phyloP scores from a whole-genome alignment of 225 moss, liverwort and hornwort species.

The Asterella californica region DNA sequence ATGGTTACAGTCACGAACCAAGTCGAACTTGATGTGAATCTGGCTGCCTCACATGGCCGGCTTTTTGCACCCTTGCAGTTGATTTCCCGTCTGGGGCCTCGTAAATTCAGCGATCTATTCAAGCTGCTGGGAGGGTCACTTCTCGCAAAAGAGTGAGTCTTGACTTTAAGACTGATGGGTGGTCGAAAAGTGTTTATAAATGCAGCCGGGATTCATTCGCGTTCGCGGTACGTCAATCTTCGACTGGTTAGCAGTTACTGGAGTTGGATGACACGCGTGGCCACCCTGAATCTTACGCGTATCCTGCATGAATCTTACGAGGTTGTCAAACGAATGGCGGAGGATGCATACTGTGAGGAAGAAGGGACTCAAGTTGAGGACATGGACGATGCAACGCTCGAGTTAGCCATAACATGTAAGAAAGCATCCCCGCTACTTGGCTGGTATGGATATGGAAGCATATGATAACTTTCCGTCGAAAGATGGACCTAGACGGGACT shows the following conservation, averaged over 20 bases:
- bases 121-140: constrained; percentile 83
- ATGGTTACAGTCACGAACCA: constrained; percentile 95
- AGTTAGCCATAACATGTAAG: constrained; percentile 91
- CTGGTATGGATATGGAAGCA: constrained; percentile 60
- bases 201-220: constrained; percentile 90
- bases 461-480: constrained; percentile 55
- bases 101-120: constrained; percentile 93
- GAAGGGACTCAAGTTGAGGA: constrained; percentile 74
- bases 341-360: constrained; percentile 84
- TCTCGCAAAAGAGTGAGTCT: constrained; percentile 78
- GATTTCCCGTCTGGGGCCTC: constrained; percentile 85
- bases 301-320: too few relatives aligned
- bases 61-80: constrained; percentile 88
- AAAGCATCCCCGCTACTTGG: constrained; percentile 57
- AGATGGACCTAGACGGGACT: constrained; percentile 48
- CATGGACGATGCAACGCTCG: constrained; percentile 78
- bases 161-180: constrained; percentile 78
- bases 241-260: constrained; percentile 83
- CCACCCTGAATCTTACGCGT: constrained; percentile 96
- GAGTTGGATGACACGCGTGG: constrained; percentile 97
- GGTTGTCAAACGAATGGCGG: constrained; percentile 88
- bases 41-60: constrained; percentile 98
- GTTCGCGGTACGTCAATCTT: constrained; percentile 95
- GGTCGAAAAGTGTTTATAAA: constrained; percentile 84
- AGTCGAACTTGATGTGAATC: constrained; percentile 92